Base-by-base conservation (phyloP, 495 filamentous ascomycete genomes). In the Neurospora cerealis region DNA sequence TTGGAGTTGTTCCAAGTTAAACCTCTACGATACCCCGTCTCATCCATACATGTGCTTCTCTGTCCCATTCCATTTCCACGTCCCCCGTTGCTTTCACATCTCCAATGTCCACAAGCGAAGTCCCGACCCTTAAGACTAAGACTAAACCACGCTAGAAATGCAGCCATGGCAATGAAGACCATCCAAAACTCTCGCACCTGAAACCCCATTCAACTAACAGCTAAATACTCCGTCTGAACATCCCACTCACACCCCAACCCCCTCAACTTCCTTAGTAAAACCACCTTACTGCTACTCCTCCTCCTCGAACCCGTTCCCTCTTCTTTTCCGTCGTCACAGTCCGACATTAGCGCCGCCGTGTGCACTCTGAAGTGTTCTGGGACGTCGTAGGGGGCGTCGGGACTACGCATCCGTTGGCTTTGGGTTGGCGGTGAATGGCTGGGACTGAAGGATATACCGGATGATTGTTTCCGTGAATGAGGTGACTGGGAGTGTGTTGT, bases 231-330 rank as follows among this genome's bases (percentile, higher is more conserved):
- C 10, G 73, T 78, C 69, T 76, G 54, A 1, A 81, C 77, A 74
- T 80, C 79, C 80, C 80, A 81, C 21, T 77, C 75, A 9, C 41
- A 74, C 32, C 75, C 40, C 60, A 78, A 19, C 15, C 80, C 80
- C 2, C 73, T 69, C 24, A 81, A 42, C 71, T 80, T 80, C 48
- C 80, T 41, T 21, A 80, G 78, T 75, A 79, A 74, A 74, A 78
- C 77, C 6, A 81, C 79, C 75, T 78, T 79, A 70, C 73, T 80
- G 34, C 73, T 75, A 3, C 79, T 81, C 78, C 28, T 78, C 80
- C 73, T 77, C 77, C 19, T 80, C 75, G 11, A 77, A 71, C 24
- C 78, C 76, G 34, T 34, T 15, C 3, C 54, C 15, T 66, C 54
- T 36, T 66, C 54, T 9, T 66, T 66, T 34, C 54, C 54, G 28